Percentiles rank a stretch among this genome's conserved stretches.
Evolutionary conservation across 2,329 filamentous ascomycete species (phyloP).

Genomic region (Sordariomycetes sp.): DNA sequence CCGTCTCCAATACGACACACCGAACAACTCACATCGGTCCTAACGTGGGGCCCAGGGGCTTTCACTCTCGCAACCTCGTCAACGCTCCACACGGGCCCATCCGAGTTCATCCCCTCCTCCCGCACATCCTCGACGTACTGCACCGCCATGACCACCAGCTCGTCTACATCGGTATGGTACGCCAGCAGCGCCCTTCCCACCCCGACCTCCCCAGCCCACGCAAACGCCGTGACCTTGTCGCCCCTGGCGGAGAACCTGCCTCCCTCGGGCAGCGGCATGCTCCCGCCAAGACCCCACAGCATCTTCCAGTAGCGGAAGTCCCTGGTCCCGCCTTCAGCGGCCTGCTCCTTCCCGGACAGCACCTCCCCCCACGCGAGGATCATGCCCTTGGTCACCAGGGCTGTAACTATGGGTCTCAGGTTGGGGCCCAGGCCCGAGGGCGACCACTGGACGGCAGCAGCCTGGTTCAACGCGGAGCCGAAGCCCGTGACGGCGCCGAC

Average conservation of each 20-base stretch:
- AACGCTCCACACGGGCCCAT: slow-evolving; percentile 31
- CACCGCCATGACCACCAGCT: slow-evolving; percentile 40
- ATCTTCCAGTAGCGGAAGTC: slow-evolving; percentile 39
- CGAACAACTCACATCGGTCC: slow-evolving; percentile 17
- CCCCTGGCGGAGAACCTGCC: slow-evolving; percentile 14
- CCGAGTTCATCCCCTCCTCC: slow-evolving; percentile 4
- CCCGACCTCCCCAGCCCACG: slow-evolving; percentile 37
- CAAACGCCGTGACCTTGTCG: slow-evolving; percentile 34
- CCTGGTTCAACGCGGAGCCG: slow-evolving; percentile 42
- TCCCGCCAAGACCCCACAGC: slow-evolving; percentile 45
- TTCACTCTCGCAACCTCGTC: slow-evolving; percentile 38
- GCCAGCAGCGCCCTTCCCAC: slow-evolving; percentile 33
- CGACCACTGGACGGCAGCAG: slow-evolving; percentile 45
- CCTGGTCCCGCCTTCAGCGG: slow-evolving; percentile 14
- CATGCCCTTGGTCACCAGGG: slow-evolving; percentile 37
- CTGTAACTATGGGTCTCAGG: slow-evolving; percentile 37
- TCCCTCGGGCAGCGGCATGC: slow-evolving; percentile 34
- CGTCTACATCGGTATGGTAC: slow-evolving; percentile 37
- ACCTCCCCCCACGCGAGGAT: slow-evolving; percentile 40
- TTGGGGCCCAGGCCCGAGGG: slow-evolving; percentile 45
- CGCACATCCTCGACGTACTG: slow-evolving; percentile 21
- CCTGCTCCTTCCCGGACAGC: slow-evolving; percentile 10
- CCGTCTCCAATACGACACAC: background rate
- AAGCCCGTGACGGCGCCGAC: slow-evolving; percentile 32
- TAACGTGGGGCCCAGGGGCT: slow-evolving; percentile 15